Conservation (phyloP, 225 moss, liverwort and hornwort genomes). For the Physcomitrellopsis africana region DNA sequence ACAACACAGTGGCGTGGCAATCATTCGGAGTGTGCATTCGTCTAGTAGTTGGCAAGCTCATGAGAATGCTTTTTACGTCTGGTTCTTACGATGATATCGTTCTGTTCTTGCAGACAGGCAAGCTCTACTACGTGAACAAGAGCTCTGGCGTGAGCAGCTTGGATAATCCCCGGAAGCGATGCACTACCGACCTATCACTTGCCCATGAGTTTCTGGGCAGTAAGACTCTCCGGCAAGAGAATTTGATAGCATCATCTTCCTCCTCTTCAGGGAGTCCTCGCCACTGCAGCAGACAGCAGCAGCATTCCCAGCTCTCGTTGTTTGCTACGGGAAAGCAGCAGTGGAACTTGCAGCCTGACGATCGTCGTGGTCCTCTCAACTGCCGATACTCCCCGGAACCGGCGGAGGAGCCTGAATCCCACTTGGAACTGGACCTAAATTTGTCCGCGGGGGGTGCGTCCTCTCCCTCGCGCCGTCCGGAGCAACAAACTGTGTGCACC, state of each 20-base stretch:
- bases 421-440: slow-evolving; percentile 43
- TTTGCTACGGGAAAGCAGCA: slow-evolving; percentile 33
- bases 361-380: not conserved
- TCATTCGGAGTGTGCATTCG: not conserved
- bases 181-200: not conserved
- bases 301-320: slow-evolving; percentile 19
- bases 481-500: slow-evolving; percentile 41
- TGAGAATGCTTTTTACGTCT: not conserved
- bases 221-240: slow-evolving; percentile 35
- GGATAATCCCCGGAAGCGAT: slow-evolving; percentile 42
- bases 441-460: slow-evolving; percentile 20
- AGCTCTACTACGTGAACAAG: slow-evolving; percentile 55
- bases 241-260: slow-evolving; percentile 15
- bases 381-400: not conserved
- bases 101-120: slow-evolving; percentile 45
- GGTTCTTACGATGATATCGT: not conserved
- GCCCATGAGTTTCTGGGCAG: slow-evolving; percentile 62
- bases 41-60: not conserved
- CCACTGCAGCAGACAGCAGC: slow-evolving; percentile 1
- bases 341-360: slow-evolving; percentile 36
- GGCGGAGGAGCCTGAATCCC: slow-evolving; percentile 25
- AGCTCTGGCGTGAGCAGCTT: slow-evolving; percentile 41
- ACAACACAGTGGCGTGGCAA: not conserved
- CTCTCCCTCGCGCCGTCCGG: slow-evolving; percentile 3
- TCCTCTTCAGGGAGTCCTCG: slow-evolving; percentile 31